These are phyloP conservation scores for Microcyclosporella mali DNA, from an alignment of 2,329 filamentous ascomycete genomes.

Conservation along the genomic window DNA sequence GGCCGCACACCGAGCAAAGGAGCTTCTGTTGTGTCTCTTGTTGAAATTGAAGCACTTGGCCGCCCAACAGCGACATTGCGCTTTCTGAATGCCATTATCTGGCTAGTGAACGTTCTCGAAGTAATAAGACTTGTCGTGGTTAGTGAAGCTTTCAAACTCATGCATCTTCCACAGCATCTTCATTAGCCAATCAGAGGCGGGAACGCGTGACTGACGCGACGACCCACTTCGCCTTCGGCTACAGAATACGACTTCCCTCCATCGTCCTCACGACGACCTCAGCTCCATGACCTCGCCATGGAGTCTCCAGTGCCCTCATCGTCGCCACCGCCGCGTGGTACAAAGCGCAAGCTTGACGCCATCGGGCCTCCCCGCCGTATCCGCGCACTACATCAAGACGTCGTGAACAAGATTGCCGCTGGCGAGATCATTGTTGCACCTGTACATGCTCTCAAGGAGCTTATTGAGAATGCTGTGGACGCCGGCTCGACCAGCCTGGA, in stretches of 20 bases:
- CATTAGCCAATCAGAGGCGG: too few relatives aligned
- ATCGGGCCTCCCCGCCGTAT: constrained; percentile 41
- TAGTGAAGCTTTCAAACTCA: too few relatives aligned
- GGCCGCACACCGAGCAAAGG: constrained; percentile 59
- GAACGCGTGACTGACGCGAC: too few relatives aligned
- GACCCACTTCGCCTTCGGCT: too few relatives aligned
- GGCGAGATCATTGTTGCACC: constrained; percentile 98
- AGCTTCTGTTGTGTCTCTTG: background rate
- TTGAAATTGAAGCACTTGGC: background rate
- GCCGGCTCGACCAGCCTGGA: constrained; percentile 91
- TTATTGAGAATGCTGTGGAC: constrained; percentile 95
- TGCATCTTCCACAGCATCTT: too few relatives aligned
- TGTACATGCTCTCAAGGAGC: constrained; percentile 89
- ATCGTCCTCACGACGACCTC: too few relatives aligned
- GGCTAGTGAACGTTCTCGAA: background rate
- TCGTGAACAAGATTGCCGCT: constrained; percentile 97
- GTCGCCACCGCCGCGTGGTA: constrained; percentile 28
- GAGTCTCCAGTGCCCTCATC: constrained; percentile 1
- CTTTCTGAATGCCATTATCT: constrained; percentile 21
- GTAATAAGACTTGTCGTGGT: too few relatives aligned
- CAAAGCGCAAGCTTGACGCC: constrained; percentile 32
- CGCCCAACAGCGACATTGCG: constrained; percentile 19
- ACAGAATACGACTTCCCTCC: too few relatives aligned
- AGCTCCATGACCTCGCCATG: too few relatives aligned
- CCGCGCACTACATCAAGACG: constrained; percentile 80